Conservation (phyloP, 164 flowering plant genomes). For the Aristolochia californica region DNA sequence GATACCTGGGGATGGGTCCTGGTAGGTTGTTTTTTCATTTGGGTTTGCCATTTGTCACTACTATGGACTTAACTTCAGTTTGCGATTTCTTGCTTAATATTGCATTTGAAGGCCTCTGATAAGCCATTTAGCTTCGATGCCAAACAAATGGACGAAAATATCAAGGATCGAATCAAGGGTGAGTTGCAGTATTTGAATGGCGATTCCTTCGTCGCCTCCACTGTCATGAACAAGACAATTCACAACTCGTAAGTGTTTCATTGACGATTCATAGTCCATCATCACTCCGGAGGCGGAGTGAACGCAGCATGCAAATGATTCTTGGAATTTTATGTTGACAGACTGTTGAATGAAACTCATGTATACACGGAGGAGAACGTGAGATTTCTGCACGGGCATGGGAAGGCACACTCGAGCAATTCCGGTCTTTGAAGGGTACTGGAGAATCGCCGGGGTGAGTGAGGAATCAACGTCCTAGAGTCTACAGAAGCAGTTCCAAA, state of each 20-base stretch:
- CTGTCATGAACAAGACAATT: constrained; percentile 60
- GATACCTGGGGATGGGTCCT: constrained; percentile 98
- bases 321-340: constrained; percentile 12
- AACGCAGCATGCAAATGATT: too few relatives aligned
- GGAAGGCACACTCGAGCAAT: constrained; percentile 26
- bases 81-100: too few relatives aligned
- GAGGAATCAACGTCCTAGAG: neutral
- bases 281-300: too few relatives aligned
- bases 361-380: constrained; percentile 78
- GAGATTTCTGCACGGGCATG: constrained; percentile 71
- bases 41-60: neutral
- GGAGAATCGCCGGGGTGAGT: neutral
- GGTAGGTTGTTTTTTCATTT: constrained; percentile 36
- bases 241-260: constrained; percentile 36
- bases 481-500: too few relatives aligned
- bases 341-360: constrained; percentile 75
- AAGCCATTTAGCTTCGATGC: constrained; percentile 47
- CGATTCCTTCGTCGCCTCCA: constrained; percentile 44
- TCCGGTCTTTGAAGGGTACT: neutral
- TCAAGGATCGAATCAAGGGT: constrained; percentile 52
- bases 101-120: constrained; percentile 54
- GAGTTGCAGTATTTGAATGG: constrained; percentile 62
- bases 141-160: constrained; percentile 46
- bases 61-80: too few relatives aligned
- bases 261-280: neutral